Evolutionary conservation across 2,329 filamentous ascomycete genomes (phyloP).

Genomic region (Diatrype stigma): DNA sequence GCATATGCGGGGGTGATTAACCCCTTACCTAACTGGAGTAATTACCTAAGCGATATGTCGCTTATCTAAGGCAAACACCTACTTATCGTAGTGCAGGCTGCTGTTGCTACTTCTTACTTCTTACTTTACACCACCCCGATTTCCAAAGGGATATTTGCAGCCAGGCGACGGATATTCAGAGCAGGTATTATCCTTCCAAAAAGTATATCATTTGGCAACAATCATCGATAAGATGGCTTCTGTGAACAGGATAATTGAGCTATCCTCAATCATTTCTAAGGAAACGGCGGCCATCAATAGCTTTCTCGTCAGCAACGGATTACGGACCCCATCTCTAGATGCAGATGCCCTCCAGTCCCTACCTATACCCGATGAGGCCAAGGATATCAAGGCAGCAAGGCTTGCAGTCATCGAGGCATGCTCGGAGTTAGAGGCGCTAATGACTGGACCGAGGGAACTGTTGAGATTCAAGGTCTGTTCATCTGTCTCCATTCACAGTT

Average conservation of each 20-base stretch:
- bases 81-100: too few species aligned
- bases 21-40: too few species aligned
- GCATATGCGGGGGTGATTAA: too few species aligned
- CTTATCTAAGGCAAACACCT: too few species aligned
- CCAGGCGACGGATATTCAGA: too few species aligned
- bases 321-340: slow-evolving; percentile 11
- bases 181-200: too few species aligned
- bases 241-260: slow-evolving; percentile 11
- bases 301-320: slow-evolving; percentile 7
- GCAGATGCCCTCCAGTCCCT: slow-evolving; percentile 7
- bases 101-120: too few species aligned
- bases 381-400: slow-evolving; percentile 8
- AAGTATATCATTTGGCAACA: too few species aligned
- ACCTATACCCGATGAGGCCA: slow-evolving; percentile 9
- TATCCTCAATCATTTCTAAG: slow-evolving; percentile 10
- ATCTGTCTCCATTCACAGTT: neutral
- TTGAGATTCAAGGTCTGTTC: slow-evolving; percentile 8
- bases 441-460: slow-evolving; percentile 13
- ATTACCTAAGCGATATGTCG: too few species aligned
- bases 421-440: slow-evolving; percentile 13
- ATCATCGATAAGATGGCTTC: slow-evolving; percentile 2
- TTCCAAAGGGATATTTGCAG: too few species aligned
- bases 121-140: too few species aligned
- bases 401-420: slow-evolving; percentile 12
- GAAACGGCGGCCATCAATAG: slow-evolving; percentile 9